Evolutionary conservation across 2,329 filamentous ascomycete species (phyloP), one percentile per base, ranked within the genome.

Genomic region (Diaporthe amygdali): DNA sequence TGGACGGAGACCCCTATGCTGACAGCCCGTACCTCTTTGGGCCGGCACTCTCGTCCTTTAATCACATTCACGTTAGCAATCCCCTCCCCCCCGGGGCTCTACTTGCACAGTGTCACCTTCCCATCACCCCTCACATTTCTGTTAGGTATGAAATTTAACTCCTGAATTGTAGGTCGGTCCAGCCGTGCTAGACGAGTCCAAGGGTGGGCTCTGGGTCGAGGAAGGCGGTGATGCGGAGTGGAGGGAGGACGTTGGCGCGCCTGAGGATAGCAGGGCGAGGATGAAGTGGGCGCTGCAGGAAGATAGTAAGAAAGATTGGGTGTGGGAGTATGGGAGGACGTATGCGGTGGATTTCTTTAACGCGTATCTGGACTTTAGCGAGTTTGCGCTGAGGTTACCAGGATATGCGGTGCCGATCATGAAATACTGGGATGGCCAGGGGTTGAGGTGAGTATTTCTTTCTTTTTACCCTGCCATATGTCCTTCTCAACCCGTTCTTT

Each of bases 1-100:
- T 99, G 0, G 94, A 98, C 10, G 95, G 95, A 12, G 95, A 99
- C 79, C 91, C 94, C 0, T 95, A 97, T 76, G 93, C 94, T 5
- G 95, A 98, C 77, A 86, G 89, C 76, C 96, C 96, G 0, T 94
- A 95, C 77, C 83, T 98, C 5, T 98, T 96, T 77, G 95, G 96
- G 0, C 92, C 94, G 0, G 91, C 94, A 0, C 81, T 97, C 64
- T 93, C 91, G 71, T 93, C 91, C 2, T 95, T 97, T 80, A 97
- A 97, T 78, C 85, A 89, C 27, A 83, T 98, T 17, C 84, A 92
- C 51, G 87, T 95, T 2, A 47, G 59, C 34, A 41, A 34, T 27
- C 49, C 27, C 6, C 5, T 3, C 5, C 6, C 22, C 27, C 27
- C 5, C 22, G 6, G 2, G n/a, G n/a, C n/a, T n/a, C n/a, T 25